Evolutionary conservation across 495 filamentous ascomycete species (phyloP), one percentile per base, ranked within the genome.

Genomic region (Parachaetomium inaequale): DNA sequence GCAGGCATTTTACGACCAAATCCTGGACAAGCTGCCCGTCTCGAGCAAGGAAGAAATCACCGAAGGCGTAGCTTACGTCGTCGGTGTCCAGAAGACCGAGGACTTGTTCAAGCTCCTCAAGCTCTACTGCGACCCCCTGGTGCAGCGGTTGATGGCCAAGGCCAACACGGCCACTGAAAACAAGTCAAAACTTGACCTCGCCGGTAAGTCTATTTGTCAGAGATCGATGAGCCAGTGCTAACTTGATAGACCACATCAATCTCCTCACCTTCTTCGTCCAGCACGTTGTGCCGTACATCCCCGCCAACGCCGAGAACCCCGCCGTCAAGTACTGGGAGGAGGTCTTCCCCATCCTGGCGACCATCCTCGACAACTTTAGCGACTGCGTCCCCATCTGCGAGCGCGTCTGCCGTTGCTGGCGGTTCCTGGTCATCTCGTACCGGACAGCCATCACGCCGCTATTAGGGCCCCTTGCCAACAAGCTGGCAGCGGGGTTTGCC

Each of bases 311-410:
- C 61, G 87, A 88, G 58, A 92, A 98, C 67, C 94, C 95, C 10
- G 93, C 91, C 0, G 93, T 99, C 38, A 93, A 92, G 68, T 99
- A 98, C 74, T 97, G 93, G 80, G 83, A 92, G 62, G 92, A 96
- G 70, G 89, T 98, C 36, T 88, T 96, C 73, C 91, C 90, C 6
- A 83, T 96, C 47, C 79, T 98, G 66, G 82, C 89, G 15, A 88
- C 86, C 6, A 89, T 99, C 61, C 84, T 90, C 43, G 87, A 93
- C 67, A 92, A 85, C 73, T 98, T 97, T 74, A 84, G 88, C 61
- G 78, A 84, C 60, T 96, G 89, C 61, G 76, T 87, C 3, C 94
- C 94, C 7, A 95, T 99, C 58, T 87, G 93, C 64, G 94, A 99
- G 78, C 84, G 93, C 19, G 83, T 99, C 23, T 96, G 92, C 74